These are phyloP conservation scores for Hericium rajendrae DNA, from an alignment of 768 basidiomycete genomes.

Conservation along the genomic window DNA sequence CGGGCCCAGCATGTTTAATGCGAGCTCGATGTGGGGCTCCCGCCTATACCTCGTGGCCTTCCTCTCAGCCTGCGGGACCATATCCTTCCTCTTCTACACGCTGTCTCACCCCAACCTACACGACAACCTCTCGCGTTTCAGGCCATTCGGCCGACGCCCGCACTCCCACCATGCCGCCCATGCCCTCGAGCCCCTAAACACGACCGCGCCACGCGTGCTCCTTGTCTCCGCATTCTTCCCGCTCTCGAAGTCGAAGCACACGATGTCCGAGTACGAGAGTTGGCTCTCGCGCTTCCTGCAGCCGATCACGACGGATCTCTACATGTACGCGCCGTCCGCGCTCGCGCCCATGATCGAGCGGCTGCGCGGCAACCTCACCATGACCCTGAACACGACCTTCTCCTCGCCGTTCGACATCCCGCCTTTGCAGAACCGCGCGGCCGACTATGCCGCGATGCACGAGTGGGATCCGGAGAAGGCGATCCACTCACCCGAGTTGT, in stretches of 20 bases:
- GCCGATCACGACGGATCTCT: slow-evolving; percentile 13
- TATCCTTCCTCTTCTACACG: not conserved
- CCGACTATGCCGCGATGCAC: slow-evolving; percentile 33
- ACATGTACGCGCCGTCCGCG: slow-evolving; percentile 40
- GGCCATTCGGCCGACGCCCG: not conserved
- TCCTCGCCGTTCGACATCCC: slow-evolving; percentile 37
- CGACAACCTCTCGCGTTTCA: not conserved
- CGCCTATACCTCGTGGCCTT: slow-evolving; percentile 1
- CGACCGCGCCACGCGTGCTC: not conserved
- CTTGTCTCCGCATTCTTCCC: not conserved
- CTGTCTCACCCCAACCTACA: not conserved
- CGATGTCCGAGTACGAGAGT: not conserved
- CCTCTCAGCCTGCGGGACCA: slow-evolving; percentile 4
- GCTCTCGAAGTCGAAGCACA: not conserved
- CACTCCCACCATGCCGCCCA: not conserved
- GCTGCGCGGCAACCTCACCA: slow-evolving; percentile 24
- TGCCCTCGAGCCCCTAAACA: not conserved
- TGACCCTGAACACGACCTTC: slow-evolving; percentile 38
- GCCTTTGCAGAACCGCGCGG: slow-evolving; percentile 26
- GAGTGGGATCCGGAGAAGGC: slow-evolving; percentile 33
- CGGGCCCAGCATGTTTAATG: not conserved
- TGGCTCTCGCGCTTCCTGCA: not conserved
- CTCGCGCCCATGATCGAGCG: slow-evolving; percentile 25
- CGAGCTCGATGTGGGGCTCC: not conserved
- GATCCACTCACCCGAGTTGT: slow-evolving; percentile 37